Base-by-base conservation (phyloP, 2,329 filamentous ascomycete genomes). In the Claviceps africana region DNA sequence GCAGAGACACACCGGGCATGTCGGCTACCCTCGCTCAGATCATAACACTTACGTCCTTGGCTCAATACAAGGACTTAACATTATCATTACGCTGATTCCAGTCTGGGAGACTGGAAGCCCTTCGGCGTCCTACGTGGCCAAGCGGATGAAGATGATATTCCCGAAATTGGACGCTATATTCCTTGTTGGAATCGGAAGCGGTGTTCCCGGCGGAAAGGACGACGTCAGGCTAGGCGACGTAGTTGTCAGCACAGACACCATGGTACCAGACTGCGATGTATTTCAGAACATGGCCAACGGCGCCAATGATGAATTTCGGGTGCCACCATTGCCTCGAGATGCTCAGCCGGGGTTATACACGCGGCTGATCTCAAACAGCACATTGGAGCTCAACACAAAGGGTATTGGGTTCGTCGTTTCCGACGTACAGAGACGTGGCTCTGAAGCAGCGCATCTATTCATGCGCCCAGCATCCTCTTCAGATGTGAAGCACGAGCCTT, bases 181-280 rank as follows among this genome's bases (percentile, higher is more conserved):
- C 1, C 44, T 52, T 47, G 53, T 54, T 22, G 53, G 50, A 17
- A 45, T 54, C 11, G 53, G 60, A 0, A 67, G 67, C 3, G 68
- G 67, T 4, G 65, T 59, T 0, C 68, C 68, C 51, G 71, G 54
- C 44, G 0, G 2, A 1, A 53, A 59, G 5, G 53, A 65, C 19
- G 66, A 71, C 11, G 62, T 71, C 1, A 61, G 67, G 3, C 58
- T 63, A 0, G 62, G 62, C 1, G 60, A 64, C 33, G 22, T 64
- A 1, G 58, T 62, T 0, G 58, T 63, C 0, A 57, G 59, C 21
- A 2, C 10, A 8, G 0, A 0, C 17, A 8, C 9, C 22, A 10
- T 5, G 5, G 22, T 0, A 11, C 1, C 5, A 6, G 31, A 9
- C 13, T 9, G 9, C 5, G 21, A 10, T 13, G 21, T 25, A 10